These are phyloP conservation scores for Annona squamosa DNA, from an alignment of 164 flowering plant genomes.

Conservation along the genomic window DNA sequence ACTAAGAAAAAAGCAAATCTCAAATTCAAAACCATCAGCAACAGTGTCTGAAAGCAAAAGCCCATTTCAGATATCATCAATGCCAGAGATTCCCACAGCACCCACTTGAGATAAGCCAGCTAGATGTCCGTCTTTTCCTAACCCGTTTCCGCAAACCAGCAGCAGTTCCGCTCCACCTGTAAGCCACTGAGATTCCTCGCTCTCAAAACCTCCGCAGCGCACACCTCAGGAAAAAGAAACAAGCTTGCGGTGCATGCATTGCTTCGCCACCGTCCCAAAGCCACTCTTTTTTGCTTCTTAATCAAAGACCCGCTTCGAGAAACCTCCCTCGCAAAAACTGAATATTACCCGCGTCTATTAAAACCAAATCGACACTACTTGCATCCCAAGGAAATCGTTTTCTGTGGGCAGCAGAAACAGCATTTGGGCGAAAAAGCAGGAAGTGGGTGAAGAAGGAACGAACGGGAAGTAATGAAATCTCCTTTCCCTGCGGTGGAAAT, in stretches of 20 bases:
- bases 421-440: not conserved
- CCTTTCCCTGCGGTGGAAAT: not conserved
- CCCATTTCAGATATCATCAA: not conserved
- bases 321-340: slow-evolving; percentile 1
- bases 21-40: not conserved
- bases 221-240: not conserved
- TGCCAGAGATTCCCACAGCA: not conserved
- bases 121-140: not conserved
- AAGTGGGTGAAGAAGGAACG: not conserved
- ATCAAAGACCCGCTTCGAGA: slow-evolving; percentile 14
- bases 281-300: slow-evolving; percentile 1
- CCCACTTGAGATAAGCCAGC: not conserved
- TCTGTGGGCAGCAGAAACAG: not conserved
- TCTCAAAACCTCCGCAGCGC: not conserved
- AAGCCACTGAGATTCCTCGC: not conserved
- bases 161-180: not conserved
- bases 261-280: slow-evolving; percentile 1
- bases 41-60: not conserved
- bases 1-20: not conserved
- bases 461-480: not conserved
- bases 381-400: not conserved
- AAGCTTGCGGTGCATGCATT: not conserved
- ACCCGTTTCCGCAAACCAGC: not conserved
- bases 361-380: not conserved
- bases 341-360: not conserved